Evolutionary conservation across 495 filamentous ascomycete species (phyloP).

Genomic region (Podospora appendiculata): DNA sequence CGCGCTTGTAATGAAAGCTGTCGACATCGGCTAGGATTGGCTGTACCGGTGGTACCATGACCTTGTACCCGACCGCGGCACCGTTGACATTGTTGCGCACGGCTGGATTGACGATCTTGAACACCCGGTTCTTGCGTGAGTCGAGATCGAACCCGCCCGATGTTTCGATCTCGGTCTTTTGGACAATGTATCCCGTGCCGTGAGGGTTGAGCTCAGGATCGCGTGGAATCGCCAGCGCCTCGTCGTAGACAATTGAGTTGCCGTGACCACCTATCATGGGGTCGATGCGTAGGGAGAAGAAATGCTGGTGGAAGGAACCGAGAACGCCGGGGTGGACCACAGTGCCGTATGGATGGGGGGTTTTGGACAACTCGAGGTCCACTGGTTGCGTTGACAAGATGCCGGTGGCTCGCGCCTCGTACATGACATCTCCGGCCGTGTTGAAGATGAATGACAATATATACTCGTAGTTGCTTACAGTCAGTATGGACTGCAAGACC

Average conservation of each 20-base stretch:
- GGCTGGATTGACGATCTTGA: constrained; percentile 70
- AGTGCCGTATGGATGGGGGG: constrained; percentile 57
- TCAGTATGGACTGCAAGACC: constrained; percentile 71
- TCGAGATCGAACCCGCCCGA: constrained; percentile 50
- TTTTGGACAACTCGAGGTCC: constrained; percentile 54
- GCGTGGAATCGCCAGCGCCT: constrained; percentile 40
- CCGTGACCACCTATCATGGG: constrained; percentile 69
- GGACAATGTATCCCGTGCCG: constrained; percentile 67
- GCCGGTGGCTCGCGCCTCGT: constrained; percentile 81
- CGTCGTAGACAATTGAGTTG: constrained; percentile 66
- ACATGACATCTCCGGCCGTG: constrained; percentile 69
- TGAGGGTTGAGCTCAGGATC: constrained; percentile 64
- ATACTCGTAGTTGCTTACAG: constrained; percentile 78
- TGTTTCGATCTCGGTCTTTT: constrained; percentile 51
- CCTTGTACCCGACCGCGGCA: constrained; percentile 72
- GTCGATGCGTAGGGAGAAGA: constrained; percentile 83
- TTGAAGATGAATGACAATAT: constrained; percentile 81
- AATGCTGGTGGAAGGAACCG: constrained; percentile 71
- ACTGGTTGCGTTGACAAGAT: constrained; percentile 81
- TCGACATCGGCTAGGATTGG: constrained; percentile 65
- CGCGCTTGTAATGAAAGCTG: constrained; percentile 61
- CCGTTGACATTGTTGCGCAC: constrained; percentile 65
- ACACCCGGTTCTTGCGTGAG: constrained; percentile 54
- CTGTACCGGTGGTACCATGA: constrained; percentile 67
- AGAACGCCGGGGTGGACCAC: constrained; percentile 82